Evolutionary conservation across 2,329 filamentous ascomycete genomes (phyloP), one percentile per base, ranked within the genome.

Genomic region (Fusarium solani-melongenae): DNA sequence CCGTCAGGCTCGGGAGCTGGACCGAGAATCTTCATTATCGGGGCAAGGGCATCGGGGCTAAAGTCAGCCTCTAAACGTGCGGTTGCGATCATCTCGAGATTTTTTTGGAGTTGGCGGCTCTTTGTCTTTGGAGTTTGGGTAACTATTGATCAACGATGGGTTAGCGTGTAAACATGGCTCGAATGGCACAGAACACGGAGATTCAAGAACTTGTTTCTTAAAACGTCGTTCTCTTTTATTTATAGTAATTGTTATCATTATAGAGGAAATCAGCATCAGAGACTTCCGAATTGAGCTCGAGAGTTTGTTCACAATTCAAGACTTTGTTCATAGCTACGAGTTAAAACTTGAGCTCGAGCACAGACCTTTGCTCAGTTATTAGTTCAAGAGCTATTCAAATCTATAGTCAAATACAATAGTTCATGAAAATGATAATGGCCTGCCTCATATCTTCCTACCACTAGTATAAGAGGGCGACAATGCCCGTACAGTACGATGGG

Each of bases 1-100:
- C 91, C 1, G 86, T 98, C 7, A 88, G 90, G 75, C 84, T 98
- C 65, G 94, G 93, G 10, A 84, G 89, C 77, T 98, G 94, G 91
- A 88, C 86, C 60, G 91, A 96, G 81, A 86, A 84, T 27, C 82
- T 98, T 15, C 91, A 92, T 86, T 95, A 94, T 78, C 83, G 86
- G 36, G 93, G 93, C 0, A 87, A 85, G 69, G 92, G 92, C 0
- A 93, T 96, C 72, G 92, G 91, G 14, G 92, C 93, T 5, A 89
- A 86, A 75, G 86, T 82, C 44, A 70, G 75, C 29, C 60, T 83
- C 27, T 83, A 75, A 57, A 27, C 5, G 8, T 57, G 31, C 5
- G 12, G 12, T 17, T 41, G 39, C 11, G 15, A 46, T 39, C 27
- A 27, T 34, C 34, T 62, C 53, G 44, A 64, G 69, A 60, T 51